phyloP scores from a whole-genome alignment of 495 filamentous ascomycete genomes.

The Penicillium soppii region DNA sequence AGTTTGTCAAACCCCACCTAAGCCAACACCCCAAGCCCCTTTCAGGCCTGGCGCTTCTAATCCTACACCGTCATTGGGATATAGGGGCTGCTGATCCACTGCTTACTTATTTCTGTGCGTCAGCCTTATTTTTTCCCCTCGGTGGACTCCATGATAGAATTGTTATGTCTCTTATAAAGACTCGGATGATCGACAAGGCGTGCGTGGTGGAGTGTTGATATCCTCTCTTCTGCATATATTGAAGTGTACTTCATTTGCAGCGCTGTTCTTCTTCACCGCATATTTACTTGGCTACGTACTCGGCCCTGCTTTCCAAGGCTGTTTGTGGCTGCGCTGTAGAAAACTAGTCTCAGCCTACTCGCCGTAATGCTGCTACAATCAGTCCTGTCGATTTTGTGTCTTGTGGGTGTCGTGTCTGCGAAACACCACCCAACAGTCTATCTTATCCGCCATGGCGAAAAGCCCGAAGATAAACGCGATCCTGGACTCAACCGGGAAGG shows the following conservation, averaged over 20 bases:
- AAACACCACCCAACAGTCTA: slow-evolving; percentile 35
- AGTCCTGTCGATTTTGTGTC: neutral
- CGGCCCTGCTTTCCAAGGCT: neutral
- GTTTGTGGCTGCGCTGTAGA: neutral
- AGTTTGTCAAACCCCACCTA: neutral
- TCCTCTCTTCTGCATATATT: too few relatives aligned
- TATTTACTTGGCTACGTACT: neutral
- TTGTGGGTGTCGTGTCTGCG: slow-evolving; percentile 1
- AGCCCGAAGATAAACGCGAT: slow-evolving; percentile 37
- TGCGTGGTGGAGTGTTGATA: too few relatives aligned
- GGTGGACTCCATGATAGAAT: neutral
- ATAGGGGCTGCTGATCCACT: slow-evolving; percentile 4
- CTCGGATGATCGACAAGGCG: neutral
- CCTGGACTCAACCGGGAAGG: slow-evolving; percentile 43
- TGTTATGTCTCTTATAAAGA: too few relatives aligned
- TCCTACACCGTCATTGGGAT: slow-evolving; percentile 2
- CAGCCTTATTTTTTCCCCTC: neutral
- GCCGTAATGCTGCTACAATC: slow-evolving; percentile 5
- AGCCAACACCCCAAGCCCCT: neutral
- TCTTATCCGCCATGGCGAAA: slow-evolving; percentile 56
- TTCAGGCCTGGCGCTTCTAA: neutral
- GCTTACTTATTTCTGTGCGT: neutral
- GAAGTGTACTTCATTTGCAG: too few relatives aligned
- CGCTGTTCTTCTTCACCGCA: neutral
- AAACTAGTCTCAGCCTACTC: neutral